Percentiles rank a stretch among this genome's conserved stretches.
Conservation (phyloP, 805 yeast species). For the Kluyveromyces wickerhamii region DNA sequence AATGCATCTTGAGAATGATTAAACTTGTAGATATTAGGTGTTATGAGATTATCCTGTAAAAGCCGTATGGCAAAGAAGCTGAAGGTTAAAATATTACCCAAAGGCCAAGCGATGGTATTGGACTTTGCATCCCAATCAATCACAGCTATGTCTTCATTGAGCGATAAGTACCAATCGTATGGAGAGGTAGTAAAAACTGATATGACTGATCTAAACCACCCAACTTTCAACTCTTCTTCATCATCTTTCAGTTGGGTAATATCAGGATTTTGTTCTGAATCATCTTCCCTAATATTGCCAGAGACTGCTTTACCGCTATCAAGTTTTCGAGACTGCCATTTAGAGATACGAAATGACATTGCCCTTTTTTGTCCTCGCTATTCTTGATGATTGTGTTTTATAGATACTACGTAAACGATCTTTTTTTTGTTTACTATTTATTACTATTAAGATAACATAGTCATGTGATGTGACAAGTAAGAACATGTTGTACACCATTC, state of each 20-base stretch:
- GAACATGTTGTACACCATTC: too few relatives aligned
- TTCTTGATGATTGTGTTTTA: too few relatives aligned
- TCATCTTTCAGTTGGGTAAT: too few relatives aligned
- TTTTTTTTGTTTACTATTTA: too few relatives aligned
- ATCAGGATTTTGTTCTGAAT: background rate
- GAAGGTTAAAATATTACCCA: slow-evolving; percentile 18
- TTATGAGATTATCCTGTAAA: slow-evolving; percentile 25
- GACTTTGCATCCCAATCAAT: slow-evolving; percentile 29
- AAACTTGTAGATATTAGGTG: slow-evolving; percentile 18
- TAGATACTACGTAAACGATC: too few relatives aligned
- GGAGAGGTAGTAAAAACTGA: slow-evolving; percentile 12
- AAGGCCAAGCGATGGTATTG: slow-evolving; percentile 17
- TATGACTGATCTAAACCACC: slow-evolving; percentile 4
- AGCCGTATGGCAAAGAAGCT: slow-evolving; percentile 18
- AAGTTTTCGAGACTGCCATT: slow-evolving; percentile 5
- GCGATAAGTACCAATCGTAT: slow-evolving; percentile 18
- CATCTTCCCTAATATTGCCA: background rate
- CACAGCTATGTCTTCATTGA: slow-evolving; percentile 18
- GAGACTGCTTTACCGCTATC: too few relatives aligned
- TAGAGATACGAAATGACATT: slow-evolving; percentile 14
- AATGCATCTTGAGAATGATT: slow-evolving; percentile 17
- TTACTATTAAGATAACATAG: too few relatives aligned
- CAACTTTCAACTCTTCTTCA: slow-evolving; percentile 5
- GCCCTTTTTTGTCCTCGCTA: too few relatives aligned
- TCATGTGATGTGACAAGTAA: too few relatives aligned